A percentile compares a stretch with the other conserved stretches of the same genome.
These are phyloP conservation scores for Erucastrum elatum DNA, from an alignment of 345 rosid species.

Conservation along the genomic window DNA sequence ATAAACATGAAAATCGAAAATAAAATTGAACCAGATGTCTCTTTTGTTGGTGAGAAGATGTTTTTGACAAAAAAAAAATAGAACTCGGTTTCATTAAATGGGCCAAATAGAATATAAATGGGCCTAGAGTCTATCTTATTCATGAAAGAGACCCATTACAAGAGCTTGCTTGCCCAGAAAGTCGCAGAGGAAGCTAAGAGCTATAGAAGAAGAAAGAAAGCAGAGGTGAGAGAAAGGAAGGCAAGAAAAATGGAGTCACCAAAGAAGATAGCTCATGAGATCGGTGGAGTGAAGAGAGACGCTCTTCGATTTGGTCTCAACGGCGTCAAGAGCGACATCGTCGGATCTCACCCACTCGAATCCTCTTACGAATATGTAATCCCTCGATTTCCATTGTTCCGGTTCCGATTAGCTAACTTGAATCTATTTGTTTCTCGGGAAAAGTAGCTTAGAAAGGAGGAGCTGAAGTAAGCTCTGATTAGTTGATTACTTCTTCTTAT, in stretches of 20 bases:
- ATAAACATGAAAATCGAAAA: too few relatives aligned
- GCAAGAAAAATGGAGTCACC: constrained; percentile 50
- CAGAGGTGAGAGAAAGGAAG: background rate
- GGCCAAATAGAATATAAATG: background rate
- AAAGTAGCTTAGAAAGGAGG: background rate
- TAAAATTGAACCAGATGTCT: too few relatives aligned
- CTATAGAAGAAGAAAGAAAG: background rate
- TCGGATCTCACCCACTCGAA: constrained; percentile 81
- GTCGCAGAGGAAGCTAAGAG: background rate
- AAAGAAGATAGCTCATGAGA: constrained; percentile 63
- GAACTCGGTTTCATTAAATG: background rate
- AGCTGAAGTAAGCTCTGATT: background rate
- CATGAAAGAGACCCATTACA: background rate
- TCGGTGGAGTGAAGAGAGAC: constrained; percentile 65
- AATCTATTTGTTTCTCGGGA: background rate
- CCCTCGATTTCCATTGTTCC: background rate
- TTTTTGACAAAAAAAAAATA: too few relatives aligned
- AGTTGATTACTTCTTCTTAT: background rate
- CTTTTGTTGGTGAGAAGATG: too few relatives aligned
- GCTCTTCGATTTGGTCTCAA: constrained; percentile 80
- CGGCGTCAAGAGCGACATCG: constrained; percentile 70
- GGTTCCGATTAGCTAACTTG: background rate
- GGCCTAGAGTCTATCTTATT: background rate
- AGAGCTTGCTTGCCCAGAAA: background rate
- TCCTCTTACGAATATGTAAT: constrained; percentile 61